Base-by-base conservation (phyloP, 768 basidiomycete species). In the Pholiota molesta region DNA sequence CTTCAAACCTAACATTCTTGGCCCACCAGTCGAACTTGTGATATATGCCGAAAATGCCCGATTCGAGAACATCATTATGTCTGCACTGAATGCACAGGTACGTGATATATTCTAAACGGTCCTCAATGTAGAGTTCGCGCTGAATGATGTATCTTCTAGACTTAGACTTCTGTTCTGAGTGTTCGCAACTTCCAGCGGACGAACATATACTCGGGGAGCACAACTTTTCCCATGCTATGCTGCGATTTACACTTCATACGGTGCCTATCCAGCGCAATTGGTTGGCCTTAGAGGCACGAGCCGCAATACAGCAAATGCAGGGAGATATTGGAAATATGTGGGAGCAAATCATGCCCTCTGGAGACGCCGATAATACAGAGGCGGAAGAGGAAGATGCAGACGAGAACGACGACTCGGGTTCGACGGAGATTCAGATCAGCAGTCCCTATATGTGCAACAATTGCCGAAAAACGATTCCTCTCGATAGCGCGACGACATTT, bases 21-120 rank as follows among this genome's bases (percentile, higher is more conserved):
- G 4, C 31, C 19, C 14, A 13, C 5, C 39, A 60, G 59, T 2
- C 52, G 39, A 28, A 44, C 2, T 13, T 60, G 59, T 23, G n/a
- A 53, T 60, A 13, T 21, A 21, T 61, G 60, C 14, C 11, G 29
- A 21, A 55, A 33, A 39, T 19, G 10, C 37, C 33, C 37, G 9
- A 55, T 55, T 10, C 21, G 35, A 28, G 61, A 62, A 31, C 35
- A 39, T 17, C 19, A 55, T 35, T 57, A 57, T 52, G 44, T 33
- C 23, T 63, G 62, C 37, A 40, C 42, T 8, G 28, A n/a, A n/a
- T 63, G 62, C 56, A 19, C 52, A 21, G 62, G 62, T 63, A 4
- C 7, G 61, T 21, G 10, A 5, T 44, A 19, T 0, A 17, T 23
- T 35, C 6, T 14, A 19, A 58, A 19, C 33, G 14, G 7, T 16